Percentiles rank a stretch among this genome's conserved stretches.
Evolutionary conservation across 2,329 filamentous ascomycete genomes (phyloP).

Genomic region (Knoxdaviesia proteae): DNA sequence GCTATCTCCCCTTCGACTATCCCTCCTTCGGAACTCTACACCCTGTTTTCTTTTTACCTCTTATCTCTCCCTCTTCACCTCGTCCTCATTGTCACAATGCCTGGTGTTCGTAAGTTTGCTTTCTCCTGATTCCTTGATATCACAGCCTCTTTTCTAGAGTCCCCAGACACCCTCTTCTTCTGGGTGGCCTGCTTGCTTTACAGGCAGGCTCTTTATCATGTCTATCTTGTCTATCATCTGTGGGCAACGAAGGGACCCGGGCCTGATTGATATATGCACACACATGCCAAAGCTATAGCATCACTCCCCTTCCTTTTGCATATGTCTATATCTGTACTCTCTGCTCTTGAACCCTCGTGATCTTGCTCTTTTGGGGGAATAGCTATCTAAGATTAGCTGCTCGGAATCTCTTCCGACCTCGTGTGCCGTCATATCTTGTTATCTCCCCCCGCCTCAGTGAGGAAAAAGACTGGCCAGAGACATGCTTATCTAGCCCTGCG

Average conservation of each 20-base stretch:
- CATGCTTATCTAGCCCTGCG: too few relatives aligned
- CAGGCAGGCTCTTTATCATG: not conserved
- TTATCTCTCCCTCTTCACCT: not conserved
- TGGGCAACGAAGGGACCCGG: not conserved
- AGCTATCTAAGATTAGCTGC: too few relatives aligned
- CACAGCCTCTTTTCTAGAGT: not conserved
- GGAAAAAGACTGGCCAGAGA: too few relatives aligned
- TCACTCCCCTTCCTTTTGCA: too few relatives aligned
- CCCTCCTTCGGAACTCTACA: not conserved
- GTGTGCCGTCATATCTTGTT: too few relatives aligned
- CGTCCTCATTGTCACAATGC: conserved; percentile 2
- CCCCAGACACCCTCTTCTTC: not conserved
- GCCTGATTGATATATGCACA: not conserved
- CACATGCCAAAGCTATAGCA: not conserved
- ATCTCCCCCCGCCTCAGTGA: too few relatives aligned
- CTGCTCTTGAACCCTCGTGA: too few relatives aligned
- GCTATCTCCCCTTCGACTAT: not conserved
- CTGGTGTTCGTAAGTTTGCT: conserved; percentile 4
- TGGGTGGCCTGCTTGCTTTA: not conserved
- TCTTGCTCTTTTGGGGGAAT: too few relatives aligned
- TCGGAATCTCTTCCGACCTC: too few relatives aligned
- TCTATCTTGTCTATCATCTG: not conserved
- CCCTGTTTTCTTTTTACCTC: not conserved
- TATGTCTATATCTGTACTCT: too few relatives aligned
- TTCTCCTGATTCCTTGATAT: not conserved